Evolutionary conservation across 768 basidiomycete genomes (phyloP).

Genomic region (Mycena kentingensis): DNA sequence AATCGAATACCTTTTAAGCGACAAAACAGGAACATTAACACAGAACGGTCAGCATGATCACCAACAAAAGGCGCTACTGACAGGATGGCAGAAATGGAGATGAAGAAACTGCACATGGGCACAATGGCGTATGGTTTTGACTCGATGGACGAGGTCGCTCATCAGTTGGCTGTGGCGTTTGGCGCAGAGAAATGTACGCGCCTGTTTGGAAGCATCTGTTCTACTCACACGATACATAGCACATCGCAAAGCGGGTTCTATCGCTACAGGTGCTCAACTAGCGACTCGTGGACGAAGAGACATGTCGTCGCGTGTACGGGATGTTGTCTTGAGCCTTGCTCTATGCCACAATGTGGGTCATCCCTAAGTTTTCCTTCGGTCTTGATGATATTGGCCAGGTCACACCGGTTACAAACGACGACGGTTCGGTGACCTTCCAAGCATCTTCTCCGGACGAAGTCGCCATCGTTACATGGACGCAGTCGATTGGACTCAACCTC

Average conservation of each 20-base stretch:
- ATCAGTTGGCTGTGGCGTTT: slow-evolving; percentile 87
- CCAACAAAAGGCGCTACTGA: too few relatives aligned
- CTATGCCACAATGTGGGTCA: slow-evolving; percentile 89
- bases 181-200: slow-evolving; percentile 62
- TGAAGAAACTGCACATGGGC: slow-evolving; percentile 98
- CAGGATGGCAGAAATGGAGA: slow-evolving; percentile 99
- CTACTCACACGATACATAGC: slow-evolving; percentile 21
- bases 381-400: slow-evolving; percentile 54
- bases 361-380: neutral
- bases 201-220: neutral
- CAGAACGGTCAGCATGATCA: too few relatives aligned
- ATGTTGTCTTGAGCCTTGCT: slow-evolving; percentile 90
- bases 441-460: slow-evolving; percentile 99
- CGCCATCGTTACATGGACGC: slow-evolving; percentile 97
- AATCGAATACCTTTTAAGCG: slow-evolving; percentile 93
- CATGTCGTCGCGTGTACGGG: slow-evolving; percentile 90
- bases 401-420: slow-evolving; percentile 93
- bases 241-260: slow-evolving; percentile 54
- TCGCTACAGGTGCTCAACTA: slow-evolving; percentile 78
- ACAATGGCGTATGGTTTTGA: slow-evolving; percentile 97
- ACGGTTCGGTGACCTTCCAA: slow-evolving; percentile 94
- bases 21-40: slow-evolving; percentile 97
- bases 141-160: slow-evolving; percentile 98
- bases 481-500: slow-evolving; percentile 89
- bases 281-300: slow-evolving; percentile 87